phyloP scores from a whole-genome alignment of 1,284 basidiomycete species.

The Ustilago tritici region DNA sequence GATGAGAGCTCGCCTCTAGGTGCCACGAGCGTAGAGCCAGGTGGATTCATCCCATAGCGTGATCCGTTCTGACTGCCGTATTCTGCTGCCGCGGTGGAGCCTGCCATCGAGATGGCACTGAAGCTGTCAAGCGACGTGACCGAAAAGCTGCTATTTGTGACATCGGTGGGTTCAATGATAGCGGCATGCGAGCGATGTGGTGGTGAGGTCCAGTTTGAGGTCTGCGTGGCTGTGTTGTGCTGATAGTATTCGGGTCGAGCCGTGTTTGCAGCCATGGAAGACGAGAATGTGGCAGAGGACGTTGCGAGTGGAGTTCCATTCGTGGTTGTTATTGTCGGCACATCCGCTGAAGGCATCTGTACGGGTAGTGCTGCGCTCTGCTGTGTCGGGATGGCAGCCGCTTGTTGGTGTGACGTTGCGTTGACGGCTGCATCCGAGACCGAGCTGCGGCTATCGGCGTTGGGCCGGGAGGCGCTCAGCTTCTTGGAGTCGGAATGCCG shows the following conservation, averaged over 20 bases:
- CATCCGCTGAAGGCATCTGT: constrained; percentile 15
- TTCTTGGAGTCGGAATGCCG: constrained; percentile 27
- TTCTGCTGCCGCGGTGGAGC: constrained; percentile 27
- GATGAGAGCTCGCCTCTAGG: constrained; percentile 47
- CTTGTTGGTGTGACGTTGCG: background rate
- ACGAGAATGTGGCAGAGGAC: constrained; percentile 11
- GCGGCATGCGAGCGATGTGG: constrained; percentile 6
- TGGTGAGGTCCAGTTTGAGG: constrained; percentile 10
- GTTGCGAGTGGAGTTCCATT: constrained; percentile 27
- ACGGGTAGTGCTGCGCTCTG: constrained; percentile 11
- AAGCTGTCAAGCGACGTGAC: constrained; percentile 39
- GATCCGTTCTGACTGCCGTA: constrained; percentile 31
- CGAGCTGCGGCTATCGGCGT: constrained; percentile 1
- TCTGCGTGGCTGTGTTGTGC: constrained; percentile 1
- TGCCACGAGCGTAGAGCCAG: constrained; percentile 21
- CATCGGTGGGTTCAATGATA: constrained; percentile 13
- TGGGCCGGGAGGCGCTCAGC: constrained; percentile 18
- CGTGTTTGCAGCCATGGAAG: background rate
- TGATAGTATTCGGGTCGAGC: constrained; percentile 1
- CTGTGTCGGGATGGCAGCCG: background rate
- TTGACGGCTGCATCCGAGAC: background rate
- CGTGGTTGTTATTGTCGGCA: constrained; percentile 37
- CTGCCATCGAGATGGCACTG: constrained; percentile 34
- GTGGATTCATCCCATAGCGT: constrained; percentile 27
- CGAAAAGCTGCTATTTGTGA: constrained; percentile 35